These are phyloP conservation scores for Thermothielavioides terrestris DNA, from an alignment of 495 filamentous ascomycete species.

Conservation along the genomic window DNA sequence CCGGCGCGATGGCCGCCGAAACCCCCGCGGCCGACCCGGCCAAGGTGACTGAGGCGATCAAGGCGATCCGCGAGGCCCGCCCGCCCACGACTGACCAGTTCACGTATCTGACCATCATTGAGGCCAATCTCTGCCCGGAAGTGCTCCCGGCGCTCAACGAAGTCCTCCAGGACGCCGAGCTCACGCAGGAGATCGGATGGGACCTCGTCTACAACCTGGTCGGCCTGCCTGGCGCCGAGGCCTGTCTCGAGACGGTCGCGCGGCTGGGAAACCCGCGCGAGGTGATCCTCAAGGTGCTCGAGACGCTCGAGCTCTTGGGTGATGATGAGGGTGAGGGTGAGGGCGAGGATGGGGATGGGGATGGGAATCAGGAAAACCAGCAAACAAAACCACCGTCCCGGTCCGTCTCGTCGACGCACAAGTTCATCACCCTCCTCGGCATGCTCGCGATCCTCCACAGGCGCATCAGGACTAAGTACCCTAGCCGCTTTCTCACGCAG, in stretches of 20 bases:
- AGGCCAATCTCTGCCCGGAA: slow-evolving; percentile 71
- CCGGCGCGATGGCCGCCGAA: slow-evolving; percentile 8
- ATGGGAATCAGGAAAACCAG: slow-evolving; percentile 13
- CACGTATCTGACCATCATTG: slow-evolving; percentile 81
- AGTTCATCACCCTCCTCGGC: slow-evolving; percentile 69
- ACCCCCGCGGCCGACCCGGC: slow-evolving; percentile 11
- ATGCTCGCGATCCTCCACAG: slow-evolving; percentile 80
- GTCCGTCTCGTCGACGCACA: slow-evolving; percentile 24
- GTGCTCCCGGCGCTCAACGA: slow-evolving; percentile 68
- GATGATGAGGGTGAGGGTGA: slow-evolving; percentile 33
- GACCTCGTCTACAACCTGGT: slow-evolving; percentile 83
- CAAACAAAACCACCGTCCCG: slow-evolving; percentile 9
- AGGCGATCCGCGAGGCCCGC: slow-evolving; percentile 35
- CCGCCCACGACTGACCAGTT: slow-evolving; percentile 74
- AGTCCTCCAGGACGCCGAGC: slow-evolving; percentile 69
- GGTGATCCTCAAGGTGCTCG: slow-evolving; percentile 81
- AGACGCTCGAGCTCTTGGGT: slow-evolving; percentile 50
- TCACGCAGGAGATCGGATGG: slow-evolving; percentile 93
- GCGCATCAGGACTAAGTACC: slow-evolving; percentile 82
- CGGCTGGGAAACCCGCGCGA: slow-evolving; percentile 85
- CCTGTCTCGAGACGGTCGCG: slow-evolving; percentile 69
- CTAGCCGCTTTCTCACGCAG: slow-evolving; percentile 86
- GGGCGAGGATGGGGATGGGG: slow-evolving; percentile 29
- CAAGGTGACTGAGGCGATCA: slow-evolving; percentile 32
- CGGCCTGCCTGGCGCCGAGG: slow-evolving; percentile 60